Base-by-base conservation (phyloP, 768 basidiomycete genomes). In the Termitomyces sp. region DNA sequence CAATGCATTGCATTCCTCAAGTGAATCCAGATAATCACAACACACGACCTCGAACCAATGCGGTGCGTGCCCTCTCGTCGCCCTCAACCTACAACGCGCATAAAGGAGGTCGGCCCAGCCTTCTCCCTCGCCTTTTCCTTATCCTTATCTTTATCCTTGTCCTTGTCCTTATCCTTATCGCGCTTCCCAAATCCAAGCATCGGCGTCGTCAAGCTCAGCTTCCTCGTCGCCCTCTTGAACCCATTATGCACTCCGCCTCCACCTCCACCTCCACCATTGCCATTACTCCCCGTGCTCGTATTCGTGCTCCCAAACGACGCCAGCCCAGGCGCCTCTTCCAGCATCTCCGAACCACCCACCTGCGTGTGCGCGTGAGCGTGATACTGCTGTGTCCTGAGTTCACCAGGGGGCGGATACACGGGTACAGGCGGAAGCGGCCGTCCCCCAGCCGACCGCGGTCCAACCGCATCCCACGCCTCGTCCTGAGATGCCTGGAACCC, bases 151-250 rank as follows among this genome's bases (percentile, higher is more conserved):
- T 33, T 33, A 5, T 33, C 32, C 57, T 40, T 65, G 61, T 68
- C 61, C 65, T 47, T 50, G 59, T 75, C 75, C 63, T 74, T 78
- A 26, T 77, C 74, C 67, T 80, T 84, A 56, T 86, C 82, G 64
- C 74, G 78, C 71, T 72, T 81, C 70, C 78, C 79, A 74, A 77
- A 81, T 67, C 78, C 78, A 62, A 89, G 81, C 51, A 84, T 82
- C 51, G 85, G 83, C 52, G 81, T 78, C 26, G 80, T 80, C 58
- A 91, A 69, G 69, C 89, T 91, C 71, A 91, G 71, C 74, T 91
- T 91, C 57, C 88, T 77, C 66, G 75, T 79, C 60, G 82, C 75
- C 44, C 74, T 73, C 66, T 74, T 81, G 58, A 73, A 61, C n/a
- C 66, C 54, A 5, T n/a, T 43, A 23, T 41, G 56, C 9, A 23